These are phyloP conservation scores for Cyclanthera cordifolia DNA, from an alignment of 306 rosid species.

Conservation along the genomic window DNA sequence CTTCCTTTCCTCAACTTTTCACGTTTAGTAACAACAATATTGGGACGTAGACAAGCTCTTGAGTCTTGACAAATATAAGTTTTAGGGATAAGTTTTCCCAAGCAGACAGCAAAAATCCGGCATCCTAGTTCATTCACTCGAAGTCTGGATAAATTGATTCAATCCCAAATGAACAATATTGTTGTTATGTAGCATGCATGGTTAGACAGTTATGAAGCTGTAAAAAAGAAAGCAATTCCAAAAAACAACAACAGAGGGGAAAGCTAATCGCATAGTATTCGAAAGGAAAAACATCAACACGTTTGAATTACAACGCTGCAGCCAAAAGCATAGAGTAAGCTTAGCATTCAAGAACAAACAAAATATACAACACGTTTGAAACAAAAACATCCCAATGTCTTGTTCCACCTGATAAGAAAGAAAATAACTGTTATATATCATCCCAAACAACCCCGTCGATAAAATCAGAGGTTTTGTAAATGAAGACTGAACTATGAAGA, in stretches of 20 bases:
- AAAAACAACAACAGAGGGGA: no score
- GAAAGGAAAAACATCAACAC: not conserved
- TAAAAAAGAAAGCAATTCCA: not conserved
- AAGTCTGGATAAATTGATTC: not conserved
- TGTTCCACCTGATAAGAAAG: no score
- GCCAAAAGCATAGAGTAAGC: not conserved
- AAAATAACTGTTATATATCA: not conserved
- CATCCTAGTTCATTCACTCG: not conserved
- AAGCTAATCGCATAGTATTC: not conserved
- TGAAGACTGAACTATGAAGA: not conserved
- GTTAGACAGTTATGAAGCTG: not conserved
- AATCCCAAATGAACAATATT: not conserved
- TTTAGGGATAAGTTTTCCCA: not conserved
- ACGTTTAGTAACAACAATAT: not conserved
- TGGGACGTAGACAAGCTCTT: not conserved
- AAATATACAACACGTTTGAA: not conserved
- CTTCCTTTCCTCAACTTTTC: not conserved
- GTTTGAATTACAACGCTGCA: not conserved
- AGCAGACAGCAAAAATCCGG: not conserved
- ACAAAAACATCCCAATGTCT: not conserved
- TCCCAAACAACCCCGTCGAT: not conserved
- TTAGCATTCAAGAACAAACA: not conserved
- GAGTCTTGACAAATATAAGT: not conserved
- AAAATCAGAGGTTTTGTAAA: not conserved
- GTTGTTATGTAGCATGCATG: not conserved